Evolutionary conservation across 2,329 filamentous ascomycete species (phyloP), one percentile per base, ranked within the genome.

Genomic region (Acephala macrosclerotiorum): DNA sequence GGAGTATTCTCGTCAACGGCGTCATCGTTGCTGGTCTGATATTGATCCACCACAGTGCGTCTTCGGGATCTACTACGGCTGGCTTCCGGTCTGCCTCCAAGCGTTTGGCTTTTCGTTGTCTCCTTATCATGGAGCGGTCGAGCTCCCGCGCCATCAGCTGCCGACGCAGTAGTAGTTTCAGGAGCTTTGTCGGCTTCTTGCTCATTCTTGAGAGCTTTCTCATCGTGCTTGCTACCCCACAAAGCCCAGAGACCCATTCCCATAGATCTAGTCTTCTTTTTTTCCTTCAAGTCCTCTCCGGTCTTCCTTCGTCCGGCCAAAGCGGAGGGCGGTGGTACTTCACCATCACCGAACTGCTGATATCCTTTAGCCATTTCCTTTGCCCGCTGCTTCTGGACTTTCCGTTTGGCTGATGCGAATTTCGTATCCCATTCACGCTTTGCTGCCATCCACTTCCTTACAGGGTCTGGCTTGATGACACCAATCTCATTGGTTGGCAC

Each of bases 151-250:
- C 81, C 82, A 40, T 85, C 80, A 2, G 73, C 77, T 1, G 74
- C 75, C 4, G 77, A 80, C 1, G 80, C 79, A 7, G 73, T 72
- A 26, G 73, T 69, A 12, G 67, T 73, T 25, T 73, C 72, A 0
- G 78, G 72, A 2, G 77, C 72, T 64, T 79, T 78, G 1, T 83
- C 82, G 0, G 83, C 83, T 68, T 84, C 82, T 60, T 85, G 77
- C 75, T 89, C 87, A 3, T 87, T 81, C 56, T 83, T 80, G 3
- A 96, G 84, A 0, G 91, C 91, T 68, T 84, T 84, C 77, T 95
- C 87, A 75, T 98, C 96, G 75, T 97, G 93, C 76, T 92, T 96
- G 55, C 91, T 94, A 16, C 93, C 94, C 91, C 94, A 96, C 1
- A 90, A 83, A 58, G 89, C 91, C 95, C 95, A 98, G 70, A 97